Evolutionary conservation across 2,329 filamentous ascomycete genomes (phyloP).

Genomic region (Neocucurbitaria cava): DNA sequence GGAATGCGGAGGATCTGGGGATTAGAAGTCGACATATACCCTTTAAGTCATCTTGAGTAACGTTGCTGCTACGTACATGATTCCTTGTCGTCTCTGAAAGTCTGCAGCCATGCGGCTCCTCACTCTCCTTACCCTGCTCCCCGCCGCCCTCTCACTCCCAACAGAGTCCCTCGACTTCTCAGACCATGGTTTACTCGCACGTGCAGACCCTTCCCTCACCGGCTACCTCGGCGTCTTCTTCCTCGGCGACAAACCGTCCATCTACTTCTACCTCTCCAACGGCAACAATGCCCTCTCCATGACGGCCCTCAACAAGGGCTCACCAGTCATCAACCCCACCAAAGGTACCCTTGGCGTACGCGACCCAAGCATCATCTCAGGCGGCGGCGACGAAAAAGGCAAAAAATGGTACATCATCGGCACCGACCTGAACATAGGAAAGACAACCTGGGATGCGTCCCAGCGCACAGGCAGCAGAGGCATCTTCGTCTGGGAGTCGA

Average conservation of each 20-base stretch:
- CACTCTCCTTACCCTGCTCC: constrained; percentile 17
- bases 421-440: constrained; percentile 61
- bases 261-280: constrained; percentile 63
- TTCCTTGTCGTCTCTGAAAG: neutral
- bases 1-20: neutral
- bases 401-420: constrained; percentile 64
- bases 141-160: constrained; percentile 21
- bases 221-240: constrained; percentile 64
- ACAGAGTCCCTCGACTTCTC: constrained; percentile 30
- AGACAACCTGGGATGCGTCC: constrained; percentile 62
- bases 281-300: constrained; percentile 60
- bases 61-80: neutral
- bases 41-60: neutral
- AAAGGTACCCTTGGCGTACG: constrained; percentile 61
- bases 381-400: constrained; percentile 55
- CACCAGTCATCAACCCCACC: constrained; percentile 58
- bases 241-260: constrained; percentile 60
- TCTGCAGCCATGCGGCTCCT: constrained; percentile 22
- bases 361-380: constrained; percentile 59
- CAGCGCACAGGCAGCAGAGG: constrained; percentile 60
- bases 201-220: constrained; percentile 50
- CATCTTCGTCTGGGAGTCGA: constrained; percentile 64
- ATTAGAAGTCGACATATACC: neutral
- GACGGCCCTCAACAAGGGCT: constrained; percentile 57
- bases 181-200: constrained; percentile 20